Base-by-base conservation (phyloP, 192 early-diverging fungal species). In the Podila clonocystis region DNA sequence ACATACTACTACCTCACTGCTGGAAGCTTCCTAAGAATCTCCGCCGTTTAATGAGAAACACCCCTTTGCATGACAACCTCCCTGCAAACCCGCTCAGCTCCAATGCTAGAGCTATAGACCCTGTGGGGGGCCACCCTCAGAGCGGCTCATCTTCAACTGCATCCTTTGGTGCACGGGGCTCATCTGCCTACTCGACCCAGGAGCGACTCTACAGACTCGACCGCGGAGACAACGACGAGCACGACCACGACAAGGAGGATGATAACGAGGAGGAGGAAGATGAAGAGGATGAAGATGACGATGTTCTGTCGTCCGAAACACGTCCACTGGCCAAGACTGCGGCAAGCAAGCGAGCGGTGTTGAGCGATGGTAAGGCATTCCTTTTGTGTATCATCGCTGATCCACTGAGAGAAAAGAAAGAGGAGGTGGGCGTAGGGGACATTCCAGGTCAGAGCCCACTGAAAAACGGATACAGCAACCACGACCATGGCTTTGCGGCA, bases 1-100 rank as follows among this genome's bases (percentile, higher is more conserved):
- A 9, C 59, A 4, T n/a, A 17, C 29, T 5, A 33, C n/a, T 2
- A 26, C 17, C 62, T 22, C 31, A 24, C 59, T 30, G 9, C 30
- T 45, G 49, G 62, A 63, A 31, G 20, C n/a, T 36, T 30, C 15
- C 11, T 4, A 9, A 6, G 22, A n/a, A 38, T 50, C 70, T 52
- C 66, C 26, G 62, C 48, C 65, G 70, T 80, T 80, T 73, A 72
- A 80, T 80, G 77, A 70, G 68, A 70, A 62, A 73, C 70, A 68
- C 66, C 71, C 67, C 65, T 58, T 61, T 65, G 48, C 58, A 79
- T 79, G 77, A 73, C 62, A 65, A 70, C 58, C 71, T 65, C 70
- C 72, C 77, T 30, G 34, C 70, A 15, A 58, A 60, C 17, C 45
- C 58, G 65, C 50, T 64, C 34, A 65, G 64, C 57, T 20, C n/a